These are phyloP conservation scores for Didymella pomorum DNA, from an alignment of 2,329 filamentous ascomycete species.

Conservation along the genomic window DNA sequence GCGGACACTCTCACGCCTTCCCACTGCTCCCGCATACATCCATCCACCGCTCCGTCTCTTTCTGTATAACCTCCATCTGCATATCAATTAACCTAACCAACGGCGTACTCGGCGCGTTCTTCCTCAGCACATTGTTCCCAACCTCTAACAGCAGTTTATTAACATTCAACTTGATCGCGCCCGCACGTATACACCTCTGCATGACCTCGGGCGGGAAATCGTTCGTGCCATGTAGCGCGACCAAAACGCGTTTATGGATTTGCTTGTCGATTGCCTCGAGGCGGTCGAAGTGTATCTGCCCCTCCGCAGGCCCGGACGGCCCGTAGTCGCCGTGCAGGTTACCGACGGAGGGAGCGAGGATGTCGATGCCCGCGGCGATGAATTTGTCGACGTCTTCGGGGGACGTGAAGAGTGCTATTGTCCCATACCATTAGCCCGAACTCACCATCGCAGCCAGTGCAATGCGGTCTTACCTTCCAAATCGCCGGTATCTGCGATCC, in stretches of 20 bases:
- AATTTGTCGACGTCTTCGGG: constrained; percentile 74
- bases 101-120: constrained; percentile 47
- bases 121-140: constrained; percentile 54
- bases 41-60: constrained; percentile 59
- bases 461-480: constrained; percentile 57
- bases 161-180: constrained; percentile 66
- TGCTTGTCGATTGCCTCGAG: constrained; percentile 42
- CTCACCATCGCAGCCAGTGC: neutral
- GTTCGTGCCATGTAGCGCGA: constrained; percentile 66
- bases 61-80: constrained; percentile 55
- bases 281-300: constrained; percentile 45
- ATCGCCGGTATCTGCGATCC: constrained; percentile 71
- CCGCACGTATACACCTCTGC: constrained; percentile 60
- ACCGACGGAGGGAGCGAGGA: constrained; percentile 76
- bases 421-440: neutral
- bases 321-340: constrained; percentile 80
- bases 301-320: constrained; percentile 58
- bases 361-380: constrained; percentile 73
- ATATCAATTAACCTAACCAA: constrained; percentile 54
- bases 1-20: constrained; percentile 45
- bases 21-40: constrained; percentile 58
- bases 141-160: constrained; percentile 62
- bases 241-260: constrained; percentile 54
- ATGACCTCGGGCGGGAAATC: constrained; percentile 62
- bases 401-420: constrained; percentile 64